phyloP scores from a whole-genome alignment of 352 stramenopile genomes.

The Phytophthora ohioensis region DNA sequence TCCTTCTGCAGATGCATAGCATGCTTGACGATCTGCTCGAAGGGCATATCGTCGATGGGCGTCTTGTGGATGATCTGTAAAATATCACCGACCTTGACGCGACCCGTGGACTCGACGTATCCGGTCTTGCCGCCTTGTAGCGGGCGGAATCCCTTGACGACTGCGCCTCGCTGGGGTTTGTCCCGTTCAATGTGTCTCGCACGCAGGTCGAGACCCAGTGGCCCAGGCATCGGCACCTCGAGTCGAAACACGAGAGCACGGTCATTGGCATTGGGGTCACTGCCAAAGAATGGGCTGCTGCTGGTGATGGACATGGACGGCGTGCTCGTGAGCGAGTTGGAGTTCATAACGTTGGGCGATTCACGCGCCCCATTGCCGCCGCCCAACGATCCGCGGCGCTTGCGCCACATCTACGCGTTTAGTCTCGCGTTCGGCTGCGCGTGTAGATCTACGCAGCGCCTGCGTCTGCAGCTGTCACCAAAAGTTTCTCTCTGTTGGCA shows the following conservation, averaged over 20 bases:
- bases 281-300: slow-evolving; percentile 63
- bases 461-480: slow-evolving; percentile 6
- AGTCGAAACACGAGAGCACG: slow-evolving; percentile 75
- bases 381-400: slow-evolving; percentile 60
- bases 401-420: slow-evolving; percentile 54
- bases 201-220: slow-evolving; percentile 76
- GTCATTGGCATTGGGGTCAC: slow-evolving; percentile 63
- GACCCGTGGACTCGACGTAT: slow-evolving; percentile 79
- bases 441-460: neutral
- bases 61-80: slow-evolving; percentile 83
- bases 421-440: neutral
- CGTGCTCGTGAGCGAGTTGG: slow-evolving; percentile 49
- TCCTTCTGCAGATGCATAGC: slow-evolving; percentile 80
- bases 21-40: slow-evolving; percentile 86
- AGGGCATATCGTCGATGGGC: slow-evolving; percentile 82
- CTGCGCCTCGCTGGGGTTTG: slow-evolving; percentile 75
- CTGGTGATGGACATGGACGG: slow-evolving; percentile 55
- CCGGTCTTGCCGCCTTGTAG: slow-evolving; percentile 56
- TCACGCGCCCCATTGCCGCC: slow-evolving; percentile 43
- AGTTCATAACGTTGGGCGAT: slow-evolving; percentile 40
- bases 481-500: slow-evolving; percentile 16
- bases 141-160: slow-evolving; percentile 84
- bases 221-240: slow-evolving; percentile 73
- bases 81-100: slow-evolving; percentile 83
- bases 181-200: slow-evolving; percentile 79